Evolutionary conservation across 148 eudicot genomes (phyloP).

Genomic region (Fagopyrum homotropicum): DNA sequence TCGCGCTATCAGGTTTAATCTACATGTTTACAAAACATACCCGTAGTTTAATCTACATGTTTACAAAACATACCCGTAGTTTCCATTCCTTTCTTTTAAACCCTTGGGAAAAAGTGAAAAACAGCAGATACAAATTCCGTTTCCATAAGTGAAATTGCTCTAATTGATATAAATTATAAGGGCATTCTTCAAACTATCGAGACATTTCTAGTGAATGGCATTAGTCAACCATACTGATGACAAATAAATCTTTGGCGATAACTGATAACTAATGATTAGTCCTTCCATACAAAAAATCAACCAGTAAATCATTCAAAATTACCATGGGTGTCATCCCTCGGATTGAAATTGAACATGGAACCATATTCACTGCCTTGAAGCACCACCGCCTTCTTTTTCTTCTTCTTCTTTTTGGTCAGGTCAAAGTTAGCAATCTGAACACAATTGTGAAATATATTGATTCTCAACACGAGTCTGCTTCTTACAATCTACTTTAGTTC

Average conservation of each 20-base stretch:
- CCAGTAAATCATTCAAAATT: constrained; percentile 12
- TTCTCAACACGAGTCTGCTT: not conserved
- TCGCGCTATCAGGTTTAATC: too few relatives aligned
- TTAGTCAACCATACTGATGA: not conserved
- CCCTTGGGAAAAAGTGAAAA: not conserved
- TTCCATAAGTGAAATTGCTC: not conserved
- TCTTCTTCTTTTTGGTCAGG: constrained; percentile 48
- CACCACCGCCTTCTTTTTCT: constrained; percentile 29
- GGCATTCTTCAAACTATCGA: not conserved
- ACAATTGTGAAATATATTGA: not conserved
- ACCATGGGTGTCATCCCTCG: not conserved
- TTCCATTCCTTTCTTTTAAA: too few relatives aligned
- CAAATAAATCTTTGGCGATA: not conserved
- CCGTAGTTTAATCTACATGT: too few relatives aligned
- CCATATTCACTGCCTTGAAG: constrained; percentile 15
- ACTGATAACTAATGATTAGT: not conserved
- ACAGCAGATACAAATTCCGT: not conserved
- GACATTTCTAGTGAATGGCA: not conserved
- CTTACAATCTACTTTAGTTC: not conserved
- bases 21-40: too few relatives aligned
- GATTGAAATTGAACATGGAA: constrained; percentile 16
- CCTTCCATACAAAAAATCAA: not conserved
- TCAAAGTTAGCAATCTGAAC: constrained; percentile 40
- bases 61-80: too few relatives aligned
- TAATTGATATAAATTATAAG: not conserved